Evolutionary conservation across 257 asterid genomes (phyloP).

Genomic region (Nicotiana obtusifolia): DNA sequence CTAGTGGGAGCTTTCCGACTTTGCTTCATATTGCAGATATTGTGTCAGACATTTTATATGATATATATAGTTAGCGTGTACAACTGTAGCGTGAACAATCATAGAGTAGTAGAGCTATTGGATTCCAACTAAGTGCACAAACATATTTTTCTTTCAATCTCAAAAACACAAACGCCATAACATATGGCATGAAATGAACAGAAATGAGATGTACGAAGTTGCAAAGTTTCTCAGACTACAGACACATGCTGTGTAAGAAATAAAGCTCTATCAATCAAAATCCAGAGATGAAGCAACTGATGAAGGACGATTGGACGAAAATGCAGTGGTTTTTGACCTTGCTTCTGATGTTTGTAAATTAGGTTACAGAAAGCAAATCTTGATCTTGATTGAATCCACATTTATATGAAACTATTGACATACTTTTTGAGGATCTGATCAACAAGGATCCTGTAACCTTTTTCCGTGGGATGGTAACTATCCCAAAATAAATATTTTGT

Average conservation of each 20-base stretch:
- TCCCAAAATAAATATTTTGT: conserved; percentile 36
- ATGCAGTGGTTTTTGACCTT: conserved; percentile 3
- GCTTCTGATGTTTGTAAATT: background rate
- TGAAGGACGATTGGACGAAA: background rate
- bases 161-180: background rate
- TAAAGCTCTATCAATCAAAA: background rate
- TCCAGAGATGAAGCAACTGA: background rate
- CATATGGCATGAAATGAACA: background rate
- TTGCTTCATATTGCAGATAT: too few species aligned
- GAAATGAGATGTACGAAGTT: background rate
- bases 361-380: background rate
- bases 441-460: conserved; percentile 24
- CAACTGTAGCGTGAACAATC: too few species aligned
- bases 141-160: background rate
- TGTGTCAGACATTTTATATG: too few species aligned
- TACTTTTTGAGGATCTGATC: conserved; percentile 7
- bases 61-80: background rate
- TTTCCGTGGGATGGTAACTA: conserved; percentile 37
- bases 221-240: background rate
- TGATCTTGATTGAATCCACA: too few species aligned
- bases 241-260: background rate
- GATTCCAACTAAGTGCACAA: background rate
- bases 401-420: background rate
- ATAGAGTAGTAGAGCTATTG: background rate
- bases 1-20: too few species aligned